These are phyloP conservation scores for Ophiostoma ulmi DNA, from an alignment of 2,329 filamentous ascomycete genomes.

Conservation along the genomic window DNA sequence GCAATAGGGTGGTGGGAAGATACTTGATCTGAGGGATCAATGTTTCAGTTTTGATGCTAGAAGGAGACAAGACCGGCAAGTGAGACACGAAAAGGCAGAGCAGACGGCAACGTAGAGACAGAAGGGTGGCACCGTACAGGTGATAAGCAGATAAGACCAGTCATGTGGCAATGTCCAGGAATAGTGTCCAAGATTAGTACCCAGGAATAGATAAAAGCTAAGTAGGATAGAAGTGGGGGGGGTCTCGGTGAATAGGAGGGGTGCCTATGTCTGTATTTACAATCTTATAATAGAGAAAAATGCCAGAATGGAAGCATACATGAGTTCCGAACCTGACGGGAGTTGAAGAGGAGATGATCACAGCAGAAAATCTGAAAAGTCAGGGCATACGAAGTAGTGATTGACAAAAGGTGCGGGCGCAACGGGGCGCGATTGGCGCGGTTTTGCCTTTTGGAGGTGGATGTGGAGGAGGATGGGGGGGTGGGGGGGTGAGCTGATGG, in stretches of 20 bases:
- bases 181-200: not conserved
- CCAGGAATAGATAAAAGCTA: constrained; percentile 8
- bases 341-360: not conserved
- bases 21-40: not conserved
- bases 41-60: constrained; percentile 7
- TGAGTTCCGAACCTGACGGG: not conserved
- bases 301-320: not conserved
- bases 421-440: constrained; percentile 19
- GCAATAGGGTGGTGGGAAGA: not conserved
- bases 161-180: constrained; percentile 21
- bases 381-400: not conserved
- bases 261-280: not conserved
- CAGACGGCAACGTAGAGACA: not conserved
- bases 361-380: not conserved
- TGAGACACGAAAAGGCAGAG: constrained; percentile 15
- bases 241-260: not conserved
- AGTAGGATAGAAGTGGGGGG: not conserved
- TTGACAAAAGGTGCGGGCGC: constrained; percentile 18
- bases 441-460: not conserved
- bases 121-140: constrained; percentile 3
- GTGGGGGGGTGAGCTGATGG: not conserved
- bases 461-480: not conserved
- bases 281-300: not conserved
- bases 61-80: not conserved
- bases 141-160: constrained; percentile 22